phyloP scores from a whole-genome alignment of 106 monocot species.

The Phalaenopsis equestris region DNA sequence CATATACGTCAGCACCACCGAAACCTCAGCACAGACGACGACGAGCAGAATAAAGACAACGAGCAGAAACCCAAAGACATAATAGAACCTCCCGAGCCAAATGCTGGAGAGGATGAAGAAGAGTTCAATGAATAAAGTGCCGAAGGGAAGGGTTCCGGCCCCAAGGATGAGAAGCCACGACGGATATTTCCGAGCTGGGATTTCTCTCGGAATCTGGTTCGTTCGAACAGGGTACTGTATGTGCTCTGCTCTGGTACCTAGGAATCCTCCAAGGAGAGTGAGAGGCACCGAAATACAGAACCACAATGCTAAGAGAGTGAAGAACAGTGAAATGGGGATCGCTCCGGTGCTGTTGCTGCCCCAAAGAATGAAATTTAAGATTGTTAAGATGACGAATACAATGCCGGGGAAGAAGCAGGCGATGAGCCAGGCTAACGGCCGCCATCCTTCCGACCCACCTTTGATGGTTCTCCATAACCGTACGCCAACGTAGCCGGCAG shows the following conservation, averaged over 20 bases:
- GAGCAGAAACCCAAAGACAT: conserved; percentile 23
- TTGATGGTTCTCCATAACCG: conserved; percentile 21
- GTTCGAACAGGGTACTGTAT: conserved; percentile 19
- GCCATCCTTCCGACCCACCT: conserved; percentile 19
- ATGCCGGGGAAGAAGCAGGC: conserved; percentile 26
- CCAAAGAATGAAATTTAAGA: conserved; percentile 21
- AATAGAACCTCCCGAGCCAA: conserved; percentile 28
- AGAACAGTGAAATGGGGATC: conserved; percentile 21
- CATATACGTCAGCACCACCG: conserved; percentile 23
- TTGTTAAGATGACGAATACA: conserved; percentile 16
- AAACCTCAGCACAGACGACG: conserved; percentile 25
- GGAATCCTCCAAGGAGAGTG: conserved; percentile 18
- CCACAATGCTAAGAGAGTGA: conserved; percentile 18
- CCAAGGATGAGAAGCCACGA: conserved; percentile 28
- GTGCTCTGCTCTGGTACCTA: conserved; percentile 16
- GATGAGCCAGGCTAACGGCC: conserved; percentile 12
- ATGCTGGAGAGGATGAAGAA: conserved; percentile 28
- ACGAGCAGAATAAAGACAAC: conserved; percentile 22
- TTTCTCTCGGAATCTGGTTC: conserved; percentile 26
- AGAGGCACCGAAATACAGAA: conserved; percentile 26
- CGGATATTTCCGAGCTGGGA: conserved; percentile 20
- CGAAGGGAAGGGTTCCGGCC: conserved; percentile 22
- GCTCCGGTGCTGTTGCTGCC: conserved; percentile 27
- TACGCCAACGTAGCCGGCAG: conserved; percentile 19
- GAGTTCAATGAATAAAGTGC: conserved; percentile 25